Evolutionary conservation across 2,329 filamentous ascomycete species (phyloP).

Genomic region (Sporothrix curviconia): DNA sequence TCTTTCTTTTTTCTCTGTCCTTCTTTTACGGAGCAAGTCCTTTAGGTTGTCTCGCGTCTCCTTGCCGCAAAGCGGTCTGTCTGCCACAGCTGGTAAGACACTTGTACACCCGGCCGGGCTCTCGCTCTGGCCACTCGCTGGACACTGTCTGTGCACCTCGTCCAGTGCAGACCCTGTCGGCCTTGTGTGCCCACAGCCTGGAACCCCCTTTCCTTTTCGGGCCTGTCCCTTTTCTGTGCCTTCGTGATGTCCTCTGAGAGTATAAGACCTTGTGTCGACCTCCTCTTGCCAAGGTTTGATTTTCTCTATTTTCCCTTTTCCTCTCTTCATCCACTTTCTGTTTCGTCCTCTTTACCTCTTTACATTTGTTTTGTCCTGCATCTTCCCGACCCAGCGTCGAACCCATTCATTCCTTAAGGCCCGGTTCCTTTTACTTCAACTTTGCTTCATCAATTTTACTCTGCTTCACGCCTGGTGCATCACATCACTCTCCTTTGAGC

Average conservation of each 20-base stretch:
- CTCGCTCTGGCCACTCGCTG: not conserved
- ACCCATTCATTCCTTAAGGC: slow-evolving; percentile 32
- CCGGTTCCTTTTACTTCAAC: slow-evolving; percentile 27
- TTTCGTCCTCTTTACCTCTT: slow-evolving; percentile 11
- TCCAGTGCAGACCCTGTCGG: too few species aligned
- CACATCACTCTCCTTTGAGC: slow-evolving; percentile 29
- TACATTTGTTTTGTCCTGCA: slow-evolving; percentile 5
- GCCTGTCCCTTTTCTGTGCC: not conserved
- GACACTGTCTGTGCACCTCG: slow-evolving; percentile 3
- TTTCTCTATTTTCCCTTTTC: slow-evolving; percentile 1
- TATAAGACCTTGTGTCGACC: slow-evolving; percentile 20
- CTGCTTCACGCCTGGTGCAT: slow-evolving; percentile 35
- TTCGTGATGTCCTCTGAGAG: too few species aligned
- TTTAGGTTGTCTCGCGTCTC: slow-evolving; percentile 4
- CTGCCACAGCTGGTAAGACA: too few species aligned
- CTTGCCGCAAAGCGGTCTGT: not conserved
- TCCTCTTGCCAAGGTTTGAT: slow-evolving; percentile 10
- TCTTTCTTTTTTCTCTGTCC: slow-evolving; percentile 2
- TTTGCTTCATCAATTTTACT: slow-evolving; percentile 18
- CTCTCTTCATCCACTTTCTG: slow-evolving; percentile 4
- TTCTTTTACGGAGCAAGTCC: not conserved
- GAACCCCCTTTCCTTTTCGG: not conserved
- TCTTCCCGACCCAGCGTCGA: slow-evolving; percentile 13
- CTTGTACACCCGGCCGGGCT: slow-evolving; percentile 1
- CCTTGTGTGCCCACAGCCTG: not conserved